Conservation (phyloP, 2,329 filamentous ascomycete species). For the Hawksworthiomyces lignivorus region DNA sequence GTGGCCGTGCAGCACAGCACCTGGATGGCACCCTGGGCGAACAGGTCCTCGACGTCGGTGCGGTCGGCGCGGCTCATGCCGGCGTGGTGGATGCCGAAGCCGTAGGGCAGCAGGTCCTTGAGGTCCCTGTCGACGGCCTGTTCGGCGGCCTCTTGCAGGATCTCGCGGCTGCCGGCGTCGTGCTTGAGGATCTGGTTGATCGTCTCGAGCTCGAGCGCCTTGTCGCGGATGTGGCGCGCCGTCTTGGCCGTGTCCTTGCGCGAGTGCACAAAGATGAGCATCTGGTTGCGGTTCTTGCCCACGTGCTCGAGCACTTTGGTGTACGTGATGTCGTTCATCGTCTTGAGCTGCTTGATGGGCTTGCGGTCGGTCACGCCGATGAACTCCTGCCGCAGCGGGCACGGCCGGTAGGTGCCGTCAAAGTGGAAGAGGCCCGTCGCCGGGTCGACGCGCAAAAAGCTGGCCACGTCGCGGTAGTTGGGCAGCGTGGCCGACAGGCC, state of each 20-base stretch:
- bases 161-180: constrained; percentile 85
- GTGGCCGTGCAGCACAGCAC: constrained; percentile 96
- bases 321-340: constrained; percentile 99
- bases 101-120: constrained; percentile 91
- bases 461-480: constrained; percentile 93
- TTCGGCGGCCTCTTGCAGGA: constrained; percentile 76
- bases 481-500: constrained; percentile 92
- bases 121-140: constrained; percentile 77
- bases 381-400: constrained; percentile 92
- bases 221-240: constrained; percentile 90
- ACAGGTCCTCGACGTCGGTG: constrained; percentile 90
- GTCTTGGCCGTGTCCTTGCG: constrained; percentile 98
- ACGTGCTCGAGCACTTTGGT: constrained; percentile 96
- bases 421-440: constrained; percentile 90
- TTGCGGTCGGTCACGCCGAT: constrained; percentile 97
- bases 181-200: constrained; percentile 92
- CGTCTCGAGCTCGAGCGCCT: constrained; percentile 92
- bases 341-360: constrained; percentile 96
- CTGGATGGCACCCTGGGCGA: constrained; percentile 83
- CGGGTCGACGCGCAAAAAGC: constrained; percentile 83
- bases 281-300: constrained; percentile 86
- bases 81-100: constrained; percentile 96
- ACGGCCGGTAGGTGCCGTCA: constrained; percentile 87
- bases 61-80: constrained; percentile 95
- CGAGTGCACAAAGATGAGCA: constrained; percentile 98